These are phyloP conservation scores for Asterionellopsis glacialis DNA, from an alignment of 108 stramenopile species.

Conservation along the genomic window DNA sequence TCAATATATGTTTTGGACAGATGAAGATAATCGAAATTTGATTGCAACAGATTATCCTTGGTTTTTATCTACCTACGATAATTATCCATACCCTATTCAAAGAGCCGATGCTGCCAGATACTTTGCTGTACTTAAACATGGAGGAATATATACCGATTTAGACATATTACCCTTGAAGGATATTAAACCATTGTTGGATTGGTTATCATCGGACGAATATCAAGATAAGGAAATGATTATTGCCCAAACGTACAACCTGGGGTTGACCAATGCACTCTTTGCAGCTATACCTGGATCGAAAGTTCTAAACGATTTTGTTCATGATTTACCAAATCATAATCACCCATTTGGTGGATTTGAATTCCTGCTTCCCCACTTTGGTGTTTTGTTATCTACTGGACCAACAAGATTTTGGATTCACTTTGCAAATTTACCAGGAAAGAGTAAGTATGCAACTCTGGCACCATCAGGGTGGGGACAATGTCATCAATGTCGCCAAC, in stretches of 20 bases:
- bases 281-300: conserved; percentile 12
- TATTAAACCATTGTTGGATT: background rate
- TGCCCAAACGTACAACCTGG: conserved; percentile 19
- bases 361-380: too few species aligned
- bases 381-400: too few species aligned
- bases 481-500: too few species aligned
- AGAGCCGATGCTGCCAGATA: conserved; percentile 44
- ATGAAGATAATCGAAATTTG: conserved; percentile 24
- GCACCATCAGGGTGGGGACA: too few species aligned
- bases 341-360: too few species aligned
- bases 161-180: background rate
- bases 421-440: too few species aligned
- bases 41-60: conserved; percentile 18
- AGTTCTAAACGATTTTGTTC: background rate
- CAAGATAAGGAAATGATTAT: conserved; percentile 17
- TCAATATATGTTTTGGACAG: conserved; percentile 30
- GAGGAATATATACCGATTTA: conserved; percentile 12
- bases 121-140: conserved; percentile 26
- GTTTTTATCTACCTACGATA: conserved; percentile 23
- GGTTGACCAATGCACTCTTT: conserved; percentile 21
- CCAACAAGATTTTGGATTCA: too few species aligned
- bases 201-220: background rate
- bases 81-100: conserved; percentile 30
- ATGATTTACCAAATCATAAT: background rate
- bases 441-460: too few species aligned